Evolutionary conservation across 129 eudicot species (phyloP).

Genomic region (Flaveria sonorensis): DNA sequence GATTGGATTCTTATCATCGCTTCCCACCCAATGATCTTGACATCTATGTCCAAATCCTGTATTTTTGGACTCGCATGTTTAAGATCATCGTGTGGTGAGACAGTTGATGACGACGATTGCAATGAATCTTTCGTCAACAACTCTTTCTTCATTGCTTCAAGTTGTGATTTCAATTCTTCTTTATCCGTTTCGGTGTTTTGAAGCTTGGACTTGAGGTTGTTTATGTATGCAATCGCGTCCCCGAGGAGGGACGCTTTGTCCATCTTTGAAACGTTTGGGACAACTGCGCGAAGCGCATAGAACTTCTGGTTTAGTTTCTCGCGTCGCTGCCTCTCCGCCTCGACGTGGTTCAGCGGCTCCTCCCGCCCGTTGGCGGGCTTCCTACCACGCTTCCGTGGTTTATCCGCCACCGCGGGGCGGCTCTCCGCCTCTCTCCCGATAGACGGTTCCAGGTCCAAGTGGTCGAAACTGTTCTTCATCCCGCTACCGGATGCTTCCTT

Average conservation of each 20-base stretch:
- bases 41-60: slow-evolving; percentile 62
- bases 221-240: slow-evolving; percentile 86
- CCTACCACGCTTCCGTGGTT: slow-evolving; percentile 81
- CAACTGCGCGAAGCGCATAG: slow-evolving; percentile 83
- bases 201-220: slow-evolving; percentile 72
- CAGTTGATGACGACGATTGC: slow-evolving; percentile 25
- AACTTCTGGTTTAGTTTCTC: slow-evolving; percentile 91
- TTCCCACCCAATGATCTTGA: slow-evolving; percentile 82
- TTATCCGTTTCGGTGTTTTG: slow-evolving; percentile 47
- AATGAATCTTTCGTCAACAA: slow-evolving; percentile 41
- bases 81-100: slow-evolving; percentile 30
- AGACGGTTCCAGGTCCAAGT: slow-evolving; percentile 65
- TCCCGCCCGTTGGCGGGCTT: slow-evolving; percentile 97
- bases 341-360: slow-evolving; percentile 90
- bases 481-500: slow-evolving; percentile 45
- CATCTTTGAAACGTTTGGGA: slow-evolving; percentile 88
- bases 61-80: slow-evolving; percentile 21
- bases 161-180: slow-evolving; percentile 52
- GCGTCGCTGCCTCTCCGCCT: slow-evolving; percentile 82
- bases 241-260: slow-evolving; percentile 92
- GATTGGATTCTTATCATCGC: slow-evolving; percentile 74
- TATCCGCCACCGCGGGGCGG: slow-evolving; percentile 42
- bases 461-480: slow-evolving; percentile 41
- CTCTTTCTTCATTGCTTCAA: slow-evolving; percentile 58
- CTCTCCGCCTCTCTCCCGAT: slow-evolving; percentile 58